Conservation (phyloP, 1,139 yeast species). For the Suhomyces panamericanus region DNA sequence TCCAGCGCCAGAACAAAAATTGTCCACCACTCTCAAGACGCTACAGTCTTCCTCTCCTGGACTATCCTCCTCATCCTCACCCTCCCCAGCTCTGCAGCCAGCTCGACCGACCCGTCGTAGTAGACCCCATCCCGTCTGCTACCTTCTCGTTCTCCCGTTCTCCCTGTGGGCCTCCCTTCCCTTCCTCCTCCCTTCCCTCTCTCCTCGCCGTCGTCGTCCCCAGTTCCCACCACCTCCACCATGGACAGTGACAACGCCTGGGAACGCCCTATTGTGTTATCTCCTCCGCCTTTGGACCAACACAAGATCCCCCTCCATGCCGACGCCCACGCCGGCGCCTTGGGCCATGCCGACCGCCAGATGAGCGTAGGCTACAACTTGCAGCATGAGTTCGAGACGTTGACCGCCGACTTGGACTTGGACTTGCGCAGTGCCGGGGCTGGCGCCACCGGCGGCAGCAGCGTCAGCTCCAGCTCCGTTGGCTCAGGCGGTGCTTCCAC, state of each 20-base stretch:
- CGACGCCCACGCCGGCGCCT: not conserved
- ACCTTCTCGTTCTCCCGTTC: not conserved
- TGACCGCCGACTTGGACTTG: constrained; percentile 49
- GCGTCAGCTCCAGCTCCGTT: not conserved
- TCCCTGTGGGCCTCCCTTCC: not conserved
- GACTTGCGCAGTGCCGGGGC: constrained; percentile 35
- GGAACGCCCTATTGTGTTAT: constrained; percentile 41
- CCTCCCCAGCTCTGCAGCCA: not conserved
- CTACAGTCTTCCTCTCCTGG: constrained; percentile 2
- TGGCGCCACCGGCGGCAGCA: constrained; percentile 2
- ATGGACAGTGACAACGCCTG: constrained; percentile 17
- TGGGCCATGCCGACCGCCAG: constrained; percentile 32
- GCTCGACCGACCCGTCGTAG: not conserved
- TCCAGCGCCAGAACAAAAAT: constrained; percentile 6
- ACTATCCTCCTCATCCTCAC: not conserved
- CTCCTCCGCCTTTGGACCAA: constrained; percentile 42
- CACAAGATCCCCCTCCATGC: constrained; percentile 5
- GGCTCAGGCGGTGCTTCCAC: not conserved
- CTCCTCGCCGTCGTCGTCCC: not conserved
- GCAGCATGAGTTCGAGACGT: constrained; percentile 49
- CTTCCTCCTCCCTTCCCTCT: not conserved
- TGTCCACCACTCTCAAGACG: constrained; percentile 2
- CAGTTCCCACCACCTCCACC: constrained; percentile 1
- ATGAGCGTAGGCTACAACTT: constrained; percentile 47
- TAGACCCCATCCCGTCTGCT: not conserved